phyloP scores from a whole-genome alignment of 1,284 basidiomycete genomes.

The Marasmius oreades region DNA sequence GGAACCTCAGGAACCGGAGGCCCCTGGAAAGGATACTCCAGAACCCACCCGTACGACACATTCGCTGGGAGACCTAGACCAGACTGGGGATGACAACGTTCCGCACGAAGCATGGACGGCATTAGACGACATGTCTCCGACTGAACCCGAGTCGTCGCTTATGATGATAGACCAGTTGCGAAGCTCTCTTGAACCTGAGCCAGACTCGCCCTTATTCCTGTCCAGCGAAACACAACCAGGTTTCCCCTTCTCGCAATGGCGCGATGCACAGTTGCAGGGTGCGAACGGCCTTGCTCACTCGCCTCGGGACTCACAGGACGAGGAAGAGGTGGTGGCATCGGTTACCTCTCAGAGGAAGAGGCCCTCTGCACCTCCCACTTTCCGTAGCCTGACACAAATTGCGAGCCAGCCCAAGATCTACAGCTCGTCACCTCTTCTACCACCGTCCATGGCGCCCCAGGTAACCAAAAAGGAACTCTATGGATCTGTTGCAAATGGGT shows the following conservation, averaged over 20 bases:
- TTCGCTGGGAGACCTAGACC: not conserved
- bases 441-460: conserved; percentile 22
- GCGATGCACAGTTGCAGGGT: conserved; percentile 14
- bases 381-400: conserved; percentile 51
- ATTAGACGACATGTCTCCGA: conserved; percentile 17
- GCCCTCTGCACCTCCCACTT: conserved; percentile 24
- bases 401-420: conserved; percentile 40
- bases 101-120: conserved; percentile 24
- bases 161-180: conserved; percentile 35
- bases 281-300: conserved; percentile 10
- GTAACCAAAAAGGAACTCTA: conserved; percentile 28
- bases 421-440: conserved; percentile 23
- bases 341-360: conserved; percentile 19
- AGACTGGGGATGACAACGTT: not conserved
- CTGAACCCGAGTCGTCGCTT: conserved; percentile 16
- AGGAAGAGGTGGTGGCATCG: conserved; percentile 28
- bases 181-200: conserved; percentile 27
- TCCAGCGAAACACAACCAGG: conserved; percentile 39
- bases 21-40: not conserved
- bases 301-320: conserved; percentile 35
- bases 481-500: conserved; percentile 27
- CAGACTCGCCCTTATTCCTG: conserved; percentile 36
- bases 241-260: conserved; percentile 45
- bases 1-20: not conserved
- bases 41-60: not conserved